Base-by-base conservation (phyloP, 441 rosid species). In the Theobroma grandiflorum region DNA sequence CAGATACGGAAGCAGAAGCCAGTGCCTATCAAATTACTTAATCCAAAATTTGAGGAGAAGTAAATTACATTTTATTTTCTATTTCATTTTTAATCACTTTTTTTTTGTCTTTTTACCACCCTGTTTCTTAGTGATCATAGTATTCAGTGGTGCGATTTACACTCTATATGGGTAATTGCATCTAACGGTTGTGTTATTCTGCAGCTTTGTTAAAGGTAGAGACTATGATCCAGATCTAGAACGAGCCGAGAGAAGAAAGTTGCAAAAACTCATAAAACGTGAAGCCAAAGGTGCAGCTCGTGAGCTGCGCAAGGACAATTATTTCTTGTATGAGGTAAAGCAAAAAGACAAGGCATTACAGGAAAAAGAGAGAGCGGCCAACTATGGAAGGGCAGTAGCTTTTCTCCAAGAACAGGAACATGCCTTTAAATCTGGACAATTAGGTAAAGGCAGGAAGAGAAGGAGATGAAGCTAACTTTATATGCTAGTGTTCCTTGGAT, bases 351-450 rank as follows among this genome's bases (percentile, higher is more conserved):
- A 79, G 82, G 87, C 86, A 47, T 49, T 15, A 35, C 22, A 47
- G 11, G 90, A 87, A 69, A 86, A 87, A 84, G 98, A 95, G 85
- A 92, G 88, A 70, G 81, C 88, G 6, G 98, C 93, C 86, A 91
- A 87, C 73, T 90, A 88, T 50, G 98, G 97, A 33, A 83, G 83
- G 84, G 90, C 91, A 37, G 83, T 81, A 67, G 95, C 98, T 74
- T 95, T 95, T 83, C 94, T 96, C 69, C 98, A 96, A 87, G 99
- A 96, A 61, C 98, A 94, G 80, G 95, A 95, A 78, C 90, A 89
- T 82, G 98, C 94, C 71, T 89, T 84, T 81, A 94, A 90, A 77
- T 96, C 98, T 53, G 99, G 97, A 57, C 98, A 92, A 76, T 84
- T 96, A 59, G 99, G 99, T 38, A 89, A 91, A 85, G 96, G 98